Conservation (phyloP, 306 rosid genomes). For the Luffa acutangula region DNA sequence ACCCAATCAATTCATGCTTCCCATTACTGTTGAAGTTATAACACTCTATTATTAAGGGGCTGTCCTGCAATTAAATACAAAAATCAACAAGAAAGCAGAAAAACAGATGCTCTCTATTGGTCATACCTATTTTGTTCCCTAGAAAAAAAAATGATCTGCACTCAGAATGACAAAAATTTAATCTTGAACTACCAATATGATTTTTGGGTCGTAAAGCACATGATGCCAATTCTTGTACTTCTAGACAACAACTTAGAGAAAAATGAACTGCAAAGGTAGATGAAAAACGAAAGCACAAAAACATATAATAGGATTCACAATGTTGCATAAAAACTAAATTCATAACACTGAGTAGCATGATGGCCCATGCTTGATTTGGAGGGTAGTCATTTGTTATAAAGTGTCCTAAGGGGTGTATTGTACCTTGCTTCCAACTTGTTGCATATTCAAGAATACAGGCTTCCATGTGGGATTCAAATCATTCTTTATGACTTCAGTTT, state of each 20-base stretch:
- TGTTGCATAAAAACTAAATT: neutral
- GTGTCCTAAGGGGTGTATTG: neutral
- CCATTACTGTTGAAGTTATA: constrained; percentile 85
- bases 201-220: constrained; percentile 1
- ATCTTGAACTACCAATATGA: neutral
- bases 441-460: constrained; percentile 72
- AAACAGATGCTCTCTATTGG: neutral
- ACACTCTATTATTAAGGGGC: constrained; percentile 75
- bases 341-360: neutral
- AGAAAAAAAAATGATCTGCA: neutral
- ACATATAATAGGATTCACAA: neutral
- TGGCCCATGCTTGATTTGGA: neutral
- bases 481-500: constrained; percentile 86
- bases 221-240: constrained; percentile 1
- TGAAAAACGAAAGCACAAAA: neutral
- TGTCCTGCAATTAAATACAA: constrained; percentile 56
- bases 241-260: neutral
- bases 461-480: constrained; percentile 84
- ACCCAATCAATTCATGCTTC: constrained; percentile 95
- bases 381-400: neutral
- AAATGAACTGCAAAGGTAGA: neutral
- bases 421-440: constrained; percentile 98
- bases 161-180: constrained; percentile 4
- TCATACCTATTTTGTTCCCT: neutral
- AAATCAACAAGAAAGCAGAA: constrained; percentile 21